Conservation (phyloP, 169 alveolate genomes). For the Theileria parva region DNA sequence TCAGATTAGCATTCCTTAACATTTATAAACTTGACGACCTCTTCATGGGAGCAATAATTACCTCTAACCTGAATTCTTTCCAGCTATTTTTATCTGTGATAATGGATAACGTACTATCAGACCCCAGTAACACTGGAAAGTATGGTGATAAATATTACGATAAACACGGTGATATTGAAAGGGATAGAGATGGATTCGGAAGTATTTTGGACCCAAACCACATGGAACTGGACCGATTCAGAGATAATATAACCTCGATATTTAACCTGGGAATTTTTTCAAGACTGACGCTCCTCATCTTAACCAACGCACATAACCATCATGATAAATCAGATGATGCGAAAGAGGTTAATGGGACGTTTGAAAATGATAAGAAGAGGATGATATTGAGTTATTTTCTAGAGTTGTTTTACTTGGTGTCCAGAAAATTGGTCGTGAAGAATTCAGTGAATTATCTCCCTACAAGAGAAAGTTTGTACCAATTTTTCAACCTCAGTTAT, state of each 20-base stretch:
- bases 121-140: neutral
- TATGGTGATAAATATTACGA: neutral
- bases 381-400: neutral
- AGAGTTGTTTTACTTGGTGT: neutral
- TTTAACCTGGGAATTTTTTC: slow-evolving; percentile 60
- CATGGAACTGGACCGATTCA: slow-evolving; percentile 31
- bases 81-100: slow-evolving; percentile 33
- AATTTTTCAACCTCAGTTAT: neutral
- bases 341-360: neutral
- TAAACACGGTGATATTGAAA: neutral
- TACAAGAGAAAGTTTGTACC: neutral
- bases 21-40: slow-evolving; percentile 48
- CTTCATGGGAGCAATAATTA: slow-evolving; percentile 44
- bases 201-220: slow-evolving; percentile 53
- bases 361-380: neutral
- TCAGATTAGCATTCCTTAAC: slow-evolving; percentile 62
- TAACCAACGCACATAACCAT: neutral
- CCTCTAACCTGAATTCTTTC: neutral
- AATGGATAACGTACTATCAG: neutral
- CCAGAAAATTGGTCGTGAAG: neutral
- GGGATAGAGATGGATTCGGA: slow-evolving; percentile 26
- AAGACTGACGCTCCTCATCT: slow-evolving; percentile 11
- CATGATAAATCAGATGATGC: neutral
- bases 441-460: neutral
- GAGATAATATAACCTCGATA: slow-evolving; percentile 23